Evolutionary conservation across 306 rosid genomes (phyloP).

Genomic region (Betula pendula): DNA sequence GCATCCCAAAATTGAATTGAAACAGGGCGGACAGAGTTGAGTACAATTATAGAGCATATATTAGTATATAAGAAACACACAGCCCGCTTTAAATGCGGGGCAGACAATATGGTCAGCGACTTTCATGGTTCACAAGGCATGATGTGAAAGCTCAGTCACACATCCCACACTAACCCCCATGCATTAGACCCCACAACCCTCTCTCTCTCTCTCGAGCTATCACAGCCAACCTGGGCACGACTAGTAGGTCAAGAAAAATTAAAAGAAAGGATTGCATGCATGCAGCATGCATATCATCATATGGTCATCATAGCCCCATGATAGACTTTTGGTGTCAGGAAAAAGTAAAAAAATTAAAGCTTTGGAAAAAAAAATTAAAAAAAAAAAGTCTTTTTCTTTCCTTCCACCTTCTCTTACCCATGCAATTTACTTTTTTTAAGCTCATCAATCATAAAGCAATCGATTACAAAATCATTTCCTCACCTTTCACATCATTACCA

Average conservation of each 20-base stretch:
- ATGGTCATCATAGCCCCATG: slow-evolving; percentile 50
- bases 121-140: slow-evolving; percentile 43
- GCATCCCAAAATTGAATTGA: neutral
- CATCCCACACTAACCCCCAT: slow-evolving; percentile 20
- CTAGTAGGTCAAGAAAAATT: neutral
- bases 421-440: slow-evolving; percentile 35
- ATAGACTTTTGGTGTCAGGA: slow-evolving; percentile 39
- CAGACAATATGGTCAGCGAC: slow-evolving; percentile 57
- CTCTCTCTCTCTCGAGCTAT: neutral
- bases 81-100: slow-evolving; percentile 58
- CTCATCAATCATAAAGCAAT: slow-evolving; percentile 89
- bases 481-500: slow-evolving; percentile 59
- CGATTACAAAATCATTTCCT: slow-evolving; percentile 95
- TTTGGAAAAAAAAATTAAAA: slow-evolving; percentile 14
- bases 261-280: slow-evolving; percentile 14
- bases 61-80: slow-evolving; percentile 17
- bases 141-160: slow-evolving; percentile 57
- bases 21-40: neutral
- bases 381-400: too few species aligned
- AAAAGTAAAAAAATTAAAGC: slow-evolving; percentile 36
- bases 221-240: neutral
- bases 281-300: slow-evolving; percentile 26
- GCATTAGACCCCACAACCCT: neutral
- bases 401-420: too few species aligned
- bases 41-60: slow-evolving; percentile 15